phyloP scores from a whole-genome alignment of 1,284 basidiomycete species.

The Melampsora americana region DNA sequence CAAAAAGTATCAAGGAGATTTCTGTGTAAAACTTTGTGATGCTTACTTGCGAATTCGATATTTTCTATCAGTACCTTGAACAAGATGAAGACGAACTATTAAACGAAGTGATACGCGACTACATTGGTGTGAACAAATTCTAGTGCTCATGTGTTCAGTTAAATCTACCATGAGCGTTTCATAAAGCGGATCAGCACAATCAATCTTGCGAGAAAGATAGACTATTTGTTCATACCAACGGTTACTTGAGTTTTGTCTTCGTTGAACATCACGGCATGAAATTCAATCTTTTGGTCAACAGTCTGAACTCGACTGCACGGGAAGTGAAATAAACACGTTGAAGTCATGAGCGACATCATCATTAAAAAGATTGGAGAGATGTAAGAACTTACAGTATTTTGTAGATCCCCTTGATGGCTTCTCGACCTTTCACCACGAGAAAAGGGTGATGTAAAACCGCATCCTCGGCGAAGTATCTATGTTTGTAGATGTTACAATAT shows the following conservation, averaged over 20 bases:
- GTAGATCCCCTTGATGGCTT: constrained; percentile 25
- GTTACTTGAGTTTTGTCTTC: constrained; percentile 15
- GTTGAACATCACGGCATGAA: constrained; percentile 39
- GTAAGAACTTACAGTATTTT: constrained; percentile 29
- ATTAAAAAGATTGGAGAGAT: neutral
- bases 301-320: constrained; percentile 23
- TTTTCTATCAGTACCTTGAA: constrained; percentile 16
- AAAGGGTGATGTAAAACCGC: constrained; percentile 24
- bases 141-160: neutral
- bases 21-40: too few species aligned
- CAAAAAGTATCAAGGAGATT: too few species aligned
- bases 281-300: constrained; percentile 29
- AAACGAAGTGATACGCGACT: neutral
- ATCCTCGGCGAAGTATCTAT: constrained; percentile 41
- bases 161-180: neutral
- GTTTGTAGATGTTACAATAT: too few species aligned
- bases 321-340: neutral
- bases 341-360: neutral
- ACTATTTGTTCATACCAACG: neutral
- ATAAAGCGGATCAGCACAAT: neutral
- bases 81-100: constrained; percentile 21
- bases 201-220: neutral
- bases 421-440: constrained; percentile 15
- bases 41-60: constrained; percentile 32
- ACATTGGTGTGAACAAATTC: neutral